phyloP scores from a whole-genome alignment of 2,329 filamentous ascomycete species.

The Pleurostoma richardsiae region DNA sequence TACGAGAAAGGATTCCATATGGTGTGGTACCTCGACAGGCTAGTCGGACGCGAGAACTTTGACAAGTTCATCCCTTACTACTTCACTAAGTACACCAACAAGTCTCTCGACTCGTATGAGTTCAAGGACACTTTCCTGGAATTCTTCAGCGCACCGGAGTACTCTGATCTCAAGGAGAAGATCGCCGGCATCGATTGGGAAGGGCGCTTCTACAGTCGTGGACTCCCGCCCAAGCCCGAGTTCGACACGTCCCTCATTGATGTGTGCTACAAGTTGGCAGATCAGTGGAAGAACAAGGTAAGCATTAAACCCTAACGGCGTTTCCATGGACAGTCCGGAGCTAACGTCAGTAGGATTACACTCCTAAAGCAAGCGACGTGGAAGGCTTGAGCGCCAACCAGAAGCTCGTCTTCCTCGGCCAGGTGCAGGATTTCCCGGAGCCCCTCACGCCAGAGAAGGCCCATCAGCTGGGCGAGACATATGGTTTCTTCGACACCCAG shows the following conservation, averaged over 20 bases:
- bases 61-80: conserved; percentile 96
- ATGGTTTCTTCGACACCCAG: conserved; percentile 67
- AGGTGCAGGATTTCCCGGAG: conserved; percentile 61
- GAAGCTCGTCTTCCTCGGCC: conserved; percentile 84
- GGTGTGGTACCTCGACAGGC: conserved; percentile 81
- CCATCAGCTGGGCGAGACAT: conserved; percentile 67
- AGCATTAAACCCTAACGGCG: conserved; percentile 16
- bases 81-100: conserved; percentile 78
- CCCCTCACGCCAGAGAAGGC: conserved; percentile 62
- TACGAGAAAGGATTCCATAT: conserved; percentile 98
- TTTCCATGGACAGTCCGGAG: background rate
- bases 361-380: conserved; percentile 64
- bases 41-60: conserved; percentile 81
- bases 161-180: conserved; percentile 58
- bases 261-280: conserved; percentile 74
- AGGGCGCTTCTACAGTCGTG: conserved; percentile 80
- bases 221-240: conserved; percentile 81
- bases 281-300: conserved; percentile 69
- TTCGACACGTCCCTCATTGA: conserved; percentile 89
- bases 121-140: conserved; percentile 85
- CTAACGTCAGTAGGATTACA: conserved; percentile 9
- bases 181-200: conserved; percentile 83
- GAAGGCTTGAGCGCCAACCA: conserved; percentile 78
- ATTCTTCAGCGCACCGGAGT: conserved; percentile 68
- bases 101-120: conserved; percentile 88